A percentile compares a stretch with the other conserved stretches of the same genome.
Evolutionary conservation across 2,329 filamentous ascomycete genomes (phyloP).

Genomic region (Xenoacremonium recifei): DNA sequence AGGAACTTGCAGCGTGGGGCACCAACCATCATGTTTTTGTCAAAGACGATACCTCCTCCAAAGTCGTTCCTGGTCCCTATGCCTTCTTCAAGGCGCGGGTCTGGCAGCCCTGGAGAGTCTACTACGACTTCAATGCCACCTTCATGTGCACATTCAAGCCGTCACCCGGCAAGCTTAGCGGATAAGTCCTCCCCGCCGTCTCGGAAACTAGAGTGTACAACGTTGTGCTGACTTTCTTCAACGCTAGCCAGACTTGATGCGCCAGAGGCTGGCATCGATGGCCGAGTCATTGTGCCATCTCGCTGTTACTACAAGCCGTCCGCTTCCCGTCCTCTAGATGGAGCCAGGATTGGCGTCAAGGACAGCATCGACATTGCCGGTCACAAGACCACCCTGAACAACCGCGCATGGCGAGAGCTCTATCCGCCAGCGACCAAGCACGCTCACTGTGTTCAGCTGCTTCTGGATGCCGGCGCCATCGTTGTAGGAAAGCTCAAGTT

Average conservation of each 20-base stretch:
- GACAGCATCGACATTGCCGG: slow-evolving; percentile 15
- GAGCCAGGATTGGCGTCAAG: slow-evolving; percentile 15
- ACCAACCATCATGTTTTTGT: neutral
- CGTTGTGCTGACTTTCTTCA: slow-evolving; percentile 1
- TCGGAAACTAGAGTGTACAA: too few species aligned
- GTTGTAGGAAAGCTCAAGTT: slow-evolving; percentile 14
- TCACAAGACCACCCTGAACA: slow-evolving; percentile 12
- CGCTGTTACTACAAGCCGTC: slow-evolving; percentile 6
- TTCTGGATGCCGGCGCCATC: slow-evolving; percentile 10
- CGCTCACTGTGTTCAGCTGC: slow-evolving; percentile 3
- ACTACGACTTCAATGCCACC: slow-evolving; percentile 4
- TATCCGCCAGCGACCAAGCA: slow-evolving; percentile 4
- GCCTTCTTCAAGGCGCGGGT: slow-evolving; percentile 1
- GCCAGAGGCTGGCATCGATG: neutral
- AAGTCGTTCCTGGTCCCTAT: slow-evolving; percentile 3
- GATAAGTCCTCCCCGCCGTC: too few species aligned
- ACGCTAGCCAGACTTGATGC: neutral
- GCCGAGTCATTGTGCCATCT: slow-evolving; percentile 5
- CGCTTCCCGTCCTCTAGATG: slow-evolving; percentile 1
- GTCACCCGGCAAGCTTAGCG: neutral
- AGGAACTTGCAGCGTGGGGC: neutral
- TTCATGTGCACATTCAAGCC: slow-evolving; percentile 3
- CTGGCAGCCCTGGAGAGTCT: slow-evolving; percentile 9
- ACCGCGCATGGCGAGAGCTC: slow-evolving; percentile 9
- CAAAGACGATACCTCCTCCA: neutral